phyloP scores from a whole-genome alignment of 2,329 filamentous ascomycete species.

The Botrytis aclada region DNA sequence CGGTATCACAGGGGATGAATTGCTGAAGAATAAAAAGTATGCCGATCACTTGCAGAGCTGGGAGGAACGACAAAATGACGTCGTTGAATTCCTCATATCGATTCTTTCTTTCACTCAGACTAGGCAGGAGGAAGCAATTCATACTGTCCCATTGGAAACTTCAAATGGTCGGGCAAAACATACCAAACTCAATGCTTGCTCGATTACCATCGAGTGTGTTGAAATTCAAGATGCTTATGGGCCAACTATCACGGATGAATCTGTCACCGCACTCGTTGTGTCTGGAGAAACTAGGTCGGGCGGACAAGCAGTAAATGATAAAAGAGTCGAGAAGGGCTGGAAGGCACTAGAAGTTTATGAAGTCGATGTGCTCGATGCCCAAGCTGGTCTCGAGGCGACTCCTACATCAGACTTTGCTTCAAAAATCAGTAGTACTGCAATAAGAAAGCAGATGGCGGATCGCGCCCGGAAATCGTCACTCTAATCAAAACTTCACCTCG shows the following conservation, averaged over 20 bases:
- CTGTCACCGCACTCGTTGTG: constrained; percentile 77
- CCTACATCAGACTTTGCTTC: constrained; percentile 61
- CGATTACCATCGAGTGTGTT: constrained; percentile 70
- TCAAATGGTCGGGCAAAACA: constrained; percentile 51
- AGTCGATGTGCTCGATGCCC: constrained; percentile 79
- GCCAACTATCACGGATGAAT: constrained; percentile 79
- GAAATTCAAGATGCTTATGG: constrained; percentile 86
- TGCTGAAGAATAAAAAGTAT: constrained; percentile 87
- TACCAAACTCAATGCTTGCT: constrained; percentile 56
- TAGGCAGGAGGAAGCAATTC: constrained; percentile 38
- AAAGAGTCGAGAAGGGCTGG: constrained; percentile 74
- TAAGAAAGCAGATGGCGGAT: constrained; percentile 52
- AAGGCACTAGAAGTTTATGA: constrained; percentile 74
- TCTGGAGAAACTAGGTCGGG: constrained; percentile 85
- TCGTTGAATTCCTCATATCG: constrained; percentile 70
- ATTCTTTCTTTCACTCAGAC: constrained; percentile 48
- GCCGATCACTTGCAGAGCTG: constrained; percentile 78
- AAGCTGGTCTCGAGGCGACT: constrained; percentile 47
- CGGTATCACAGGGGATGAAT: constrained; percentile 83
- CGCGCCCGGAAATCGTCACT: constrained; percentile 25
- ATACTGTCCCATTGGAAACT: constrained; percentile 28
- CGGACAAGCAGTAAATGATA: constrained; percentile 82
- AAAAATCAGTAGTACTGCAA: constrained; percentile 91
- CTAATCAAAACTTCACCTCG: constrained; percentile 15
- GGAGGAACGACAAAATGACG: constrained; percentile 66